A percentile compares a stretch with the other conserved stretches of the same genome.
Evolutionary conservation across 306 rosid species (phyloP).

Genomic region (Casuarina equisetifolia): DNA sequence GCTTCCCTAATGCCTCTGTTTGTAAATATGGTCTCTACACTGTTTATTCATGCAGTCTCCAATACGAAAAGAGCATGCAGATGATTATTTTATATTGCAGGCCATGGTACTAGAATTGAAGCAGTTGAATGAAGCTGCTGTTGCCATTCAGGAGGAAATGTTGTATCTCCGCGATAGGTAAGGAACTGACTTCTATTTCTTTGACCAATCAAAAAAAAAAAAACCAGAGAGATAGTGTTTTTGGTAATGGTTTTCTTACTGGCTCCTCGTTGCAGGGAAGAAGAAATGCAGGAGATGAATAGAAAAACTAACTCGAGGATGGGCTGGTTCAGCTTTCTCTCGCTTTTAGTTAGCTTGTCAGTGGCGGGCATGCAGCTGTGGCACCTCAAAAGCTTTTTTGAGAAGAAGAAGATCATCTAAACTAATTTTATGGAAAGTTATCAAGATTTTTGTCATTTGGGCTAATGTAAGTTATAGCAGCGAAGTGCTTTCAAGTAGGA

Average conservation of each 20-base stretch:
- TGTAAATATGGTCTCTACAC: background rate
- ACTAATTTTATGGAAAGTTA: conserved; percentile 16
- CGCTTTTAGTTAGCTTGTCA: conserved; percentile 67
- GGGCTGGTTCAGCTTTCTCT: conserved; percentile 80
- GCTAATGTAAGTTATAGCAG: conserved; percentile 47
- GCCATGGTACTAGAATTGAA: conserved; percentile 81
- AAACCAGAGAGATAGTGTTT: background rate
- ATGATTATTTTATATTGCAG: conserved; percentile 37
- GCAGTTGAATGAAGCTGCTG: conserved; percentile 64
- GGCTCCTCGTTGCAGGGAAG: conserved; percentile 57
- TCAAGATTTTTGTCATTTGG: conserved; percentile 1
- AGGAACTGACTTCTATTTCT: conserved; percentile 10
- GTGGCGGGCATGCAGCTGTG: conserved; percentile 83
- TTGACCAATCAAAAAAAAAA: background rate
- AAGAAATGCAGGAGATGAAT: conserved; percentile 92
- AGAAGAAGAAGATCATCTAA: conserved; percentile 92
- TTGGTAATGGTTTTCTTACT: background rate
- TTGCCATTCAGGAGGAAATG: conserved; percentile 87
- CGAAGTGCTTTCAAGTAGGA: conserved; percentile 17
- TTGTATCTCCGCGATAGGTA: conserved; percentile 79
- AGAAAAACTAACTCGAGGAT: conserved; percentile 60
- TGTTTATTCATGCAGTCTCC: background rate
- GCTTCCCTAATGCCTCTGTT: too few relatives aligned
- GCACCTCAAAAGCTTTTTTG: conserved; percentile 91
- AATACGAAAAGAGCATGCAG: background rate